Conservation (phyloP, 164 flowering plant species). For the Echeveria elegans region DNA sequence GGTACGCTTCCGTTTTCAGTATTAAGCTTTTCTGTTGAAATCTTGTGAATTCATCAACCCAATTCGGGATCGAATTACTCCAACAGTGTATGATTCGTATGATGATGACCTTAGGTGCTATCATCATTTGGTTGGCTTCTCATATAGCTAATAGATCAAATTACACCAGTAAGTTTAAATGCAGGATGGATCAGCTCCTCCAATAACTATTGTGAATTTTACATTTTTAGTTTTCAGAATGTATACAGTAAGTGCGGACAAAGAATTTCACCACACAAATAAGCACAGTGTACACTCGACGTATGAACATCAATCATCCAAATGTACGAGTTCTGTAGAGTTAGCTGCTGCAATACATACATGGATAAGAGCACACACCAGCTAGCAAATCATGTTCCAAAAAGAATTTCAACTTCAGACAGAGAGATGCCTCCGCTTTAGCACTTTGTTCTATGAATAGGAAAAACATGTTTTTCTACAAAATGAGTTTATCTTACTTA, state of each 20-base stretch:
- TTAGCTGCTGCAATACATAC: not conserved
- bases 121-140: slow-evolving; percentile 8
- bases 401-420: slow-evolving; percentile 3
- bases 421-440: not conserved
- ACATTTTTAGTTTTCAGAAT: not conserved
- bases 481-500: not conserved
- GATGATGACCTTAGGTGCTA: slow-evolving; percentile 22
- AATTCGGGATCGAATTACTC: too few species aligned
- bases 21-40: too few species aligned
- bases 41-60: too few species aligned
- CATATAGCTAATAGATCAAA: not conserved
- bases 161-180: not conserved
- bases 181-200: not conserved
- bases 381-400: not conserved
- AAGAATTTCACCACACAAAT: too few species aligned
- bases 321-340: not conserved
- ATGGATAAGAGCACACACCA: not conserved
- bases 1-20: too few species aligned
- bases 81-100: slow-evolving; percentile 22
- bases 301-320: not conserved
- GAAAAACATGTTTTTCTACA: not conserved
- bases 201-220: not conserved
- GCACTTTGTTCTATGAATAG: not conserved
- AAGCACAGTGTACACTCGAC: not conserved
- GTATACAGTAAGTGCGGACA: too few species aligned